Evolutionary conservation across 768 basidiomycete genomes (phyloP), one percentile per base, ranked within the genome.

Genomic region (Symmetrospora coprosmae): DNA sequence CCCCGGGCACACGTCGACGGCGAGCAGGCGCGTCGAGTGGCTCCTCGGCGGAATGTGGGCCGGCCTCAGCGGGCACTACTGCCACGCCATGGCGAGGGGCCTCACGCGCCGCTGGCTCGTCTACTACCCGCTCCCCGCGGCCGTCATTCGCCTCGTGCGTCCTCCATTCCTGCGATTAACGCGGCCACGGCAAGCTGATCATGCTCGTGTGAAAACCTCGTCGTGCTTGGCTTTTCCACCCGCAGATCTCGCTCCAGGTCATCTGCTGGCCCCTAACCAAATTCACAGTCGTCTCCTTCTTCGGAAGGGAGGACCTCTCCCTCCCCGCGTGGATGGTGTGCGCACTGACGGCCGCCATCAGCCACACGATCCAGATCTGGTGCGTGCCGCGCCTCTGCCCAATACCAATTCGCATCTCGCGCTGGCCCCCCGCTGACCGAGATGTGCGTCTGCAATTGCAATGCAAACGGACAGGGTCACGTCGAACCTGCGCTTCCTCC

Each of bases 251-350:
- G 7, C 55, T 58, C 5, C 55, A 58, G 33, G 55, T 58, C 41
- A 58, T 58, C 21, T 58, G 55, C 41, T 58, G 55, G 55, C 55
- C 55, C 21, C 40, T 58, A 7, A 58, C 55, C 11, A 58, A 58
- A 43, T 58, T 58, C 43, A 58, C 55, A 8, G 55, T 58, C 6
- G 55, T 58, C 55, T 45, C 43, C 43, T 58, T 58, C 30, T 58
- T 58, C 34, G 55, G 55, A 7, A 45, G 46, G 30, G 55, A 58
- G 8, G 41, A 58, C 13, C 33, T 58, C 30, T 43, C 43, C 30
- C 31, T 58, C 8, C 55, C 55, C 27, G 55, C 55, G 4, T 58
- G 55, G 55, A 58, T 58, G 7, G 55, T 58, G 7, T 58, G 55
- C 31, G 55, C 55, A 6, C 19, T 58, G 27, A 58, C 55, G 9